Conservation (phyloP, 306 rosid genomes). For the Cicer arietinum region DNA sequence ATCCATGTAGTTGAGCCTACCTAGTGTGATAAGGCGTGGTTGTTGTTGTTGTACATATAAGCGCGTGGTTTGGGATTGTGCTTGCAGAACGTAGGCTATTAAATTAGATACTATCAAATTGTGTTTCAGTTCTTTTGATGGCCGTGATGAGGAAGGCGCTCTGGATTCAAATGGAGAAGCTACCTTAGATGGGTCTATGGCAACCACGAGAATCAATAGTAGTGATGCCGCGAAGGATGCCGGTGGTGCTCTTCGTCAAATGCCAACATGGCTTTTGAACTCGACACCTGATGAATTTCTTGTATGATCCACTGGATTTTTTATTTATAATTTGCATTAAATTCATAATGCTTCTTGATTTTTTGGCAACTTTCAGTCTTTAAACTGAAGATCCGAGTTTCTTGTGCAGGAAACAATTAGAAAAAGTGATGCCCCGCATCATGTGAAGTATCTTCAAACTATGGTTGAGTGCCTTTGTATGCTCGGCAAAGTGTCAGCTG, state of each 20-base stretch:
- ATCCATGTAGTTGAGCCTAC: background rate
- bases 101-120: conserved; percentile 38
- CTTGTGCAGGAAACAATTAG: conserved; percentile 79
- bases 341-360: conserved; percentile 38
- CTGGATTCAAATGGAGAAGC: conserved; percentile 65
- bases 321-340: background rate
- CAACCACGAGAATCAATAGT: conserved; percentile 60
- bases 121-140: conserved; percentile 80
- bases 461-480: conserved; percentile 97
- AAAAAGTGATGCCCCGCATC: conserved; percentile 89
- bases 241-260: conserved; percentile 59
- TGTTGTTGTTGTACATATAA: background rate
- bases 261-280: conserved; percentile 93
- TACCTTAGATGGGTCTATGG: conserved; percentile 59
- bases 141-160: conserved; percentile 75
- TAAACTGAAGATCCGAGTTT: conserved; percentile 47
- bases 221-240: conserved; percentile 65
- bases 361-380: conserved; percentile 40
- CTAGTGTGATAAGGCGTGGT: background rate
- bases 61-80: conserved; percentile 27
- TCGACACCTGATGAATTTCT: conserved; percentile 99
- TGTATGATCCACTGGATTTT: conserved; percentile 56
- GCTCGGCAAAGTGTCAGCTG: conserved; percentile 99
- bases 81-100: conserved; percentile 26
- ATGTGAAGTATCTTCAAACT: conserved; percentile 94